Conservation (phyloP, 352 stramenopile species). For the Phytophthora citricola region DNA sequence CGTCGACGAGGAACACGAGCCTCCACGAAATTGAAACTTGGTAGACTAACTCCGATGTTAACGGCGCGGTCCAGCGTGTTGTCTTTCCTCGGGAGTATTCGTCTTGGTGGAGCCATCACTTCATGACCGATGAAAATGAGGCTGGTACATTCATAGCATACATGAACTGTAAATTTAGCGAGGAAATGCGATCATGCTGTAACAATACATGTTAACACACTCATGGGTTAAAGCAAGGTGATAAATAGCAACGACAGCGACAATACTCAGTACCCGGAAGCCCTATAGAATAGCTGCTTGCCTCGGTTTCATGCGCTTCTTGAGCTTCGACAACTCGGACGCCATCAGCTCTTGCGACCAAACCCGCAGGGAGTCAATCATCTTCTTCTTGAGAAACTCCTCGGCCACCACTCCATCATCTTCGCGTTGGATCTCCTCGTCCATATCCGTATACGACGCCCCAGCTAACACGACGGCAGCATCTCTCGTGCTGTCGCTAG, state of each 20-base stretch:
- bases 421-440: conserved; percentile 28
- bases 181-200: no score
- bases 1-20: conserved; percentile 20
- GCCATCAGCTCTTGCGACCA: conserved; percentile 83
- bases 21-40: conserved; percentile 78
- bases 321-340: conserved; percentile 69
- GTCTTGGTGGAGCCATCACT: conserved; percentile 25
- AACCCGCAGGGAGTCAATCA: conserved; percentile 68
- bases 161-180: no score
- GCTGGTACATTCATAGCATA: neutral
- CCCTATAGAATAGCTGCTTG: conserved; percentile 62
- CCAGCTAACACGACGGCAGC: conserved; percentile 20
- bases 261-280: neutral
- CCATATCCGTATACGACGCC: conserved; percentile 47
- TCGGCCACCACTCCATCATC: conserved; percentile 56
- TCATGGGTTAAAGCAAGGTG: neutral
- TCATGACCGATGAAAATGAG: neutral
- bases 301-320: conserved; percentile 71
- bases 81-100: conserved; percentile 19
- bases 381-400: conserved; percentile 78
- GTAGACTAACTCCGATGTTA: conserved; percentile 45
- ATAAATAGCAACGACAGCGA: conserved; percentile 6
- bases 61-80: conserved; percentile 28
- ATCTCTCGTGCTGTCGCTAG: conserved; percentile 23
- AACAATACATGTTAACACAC: no score